Percentiles rank a stretch among this genome's conserved stretches.
phyloP scores from a whole-genome alignment of 1,284 basidiomycete species.

The Ganoderma leucocontextum region DNA sequence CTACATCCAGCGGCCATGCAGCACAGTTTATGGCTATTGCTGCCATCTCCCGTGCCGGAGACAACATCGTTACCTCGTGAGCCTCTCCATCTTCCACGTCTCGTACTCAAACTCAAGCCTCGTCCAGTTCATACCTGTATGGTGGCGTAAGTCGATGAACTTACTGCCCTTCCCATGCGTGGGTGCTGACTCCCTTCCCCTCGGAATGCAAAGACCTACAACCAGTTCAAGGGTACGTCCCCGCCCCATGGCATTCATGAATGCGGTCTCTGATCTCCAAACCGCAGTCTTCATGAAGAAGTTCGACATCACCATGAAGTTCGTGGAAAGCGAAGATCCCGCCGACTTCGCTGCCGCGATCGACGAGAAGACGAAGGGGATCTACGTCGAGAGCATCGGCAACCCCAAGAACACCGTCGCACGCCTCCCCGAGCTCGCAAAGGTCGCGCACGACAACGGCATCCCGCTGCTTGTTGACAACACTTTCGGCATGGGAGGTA shows the following conservation, averaged over 20 bases:
- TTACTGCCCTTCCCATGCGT: constrained; percentile 6
- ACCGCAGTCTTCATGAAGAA: constrained; percentile 66
- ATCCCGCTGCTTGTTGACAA: constrained; percentile 90
- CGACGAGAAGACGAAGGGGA: constrained; percentile 80
- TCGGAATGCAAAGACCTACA: constrained; percentile 67
- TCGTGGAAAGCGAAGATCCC: constrained; percentile 71
- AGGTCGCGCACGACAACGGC: constrained; percentile 75
- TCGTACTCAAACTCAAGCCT: not conserved
- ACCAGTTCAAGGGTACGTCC: constrained; percentile 82
- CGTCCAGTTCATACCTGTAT: constrained; percentile 63
- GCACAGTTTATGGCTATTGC: constrained; percentile 85
- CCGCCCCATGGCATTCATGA: not conserved
- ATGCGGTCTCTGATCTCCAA: constrained; percentile 2
- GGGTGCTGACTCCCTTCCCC: constrained; percentile 3
- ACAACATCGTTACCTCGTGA: constrained; percentile 83
- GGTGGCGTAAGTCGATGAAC: constrained; percentile 59
- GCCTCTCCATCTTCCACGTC: constrained; percentile 34
- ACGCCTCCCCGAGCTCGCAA: constrained; percentile 78
- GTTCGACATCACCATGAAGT: constrained; percentile 83
- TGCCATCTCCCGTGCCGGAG: constrained; percentile 72
- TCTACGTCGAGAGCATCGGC: constrained; percentile 86
- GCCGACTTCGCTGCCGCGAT: constrained; percentile 78
- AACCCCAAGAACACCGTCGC: constrained; percentile 87
- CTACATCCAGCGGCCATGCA: constrained; percentile 81
- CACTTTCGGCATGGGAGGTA: constrained; percentile 87